These are phyloP conservation scores for Mortierella sp. DNA, from an alignment of 371 early-diverging fungal genomes.

Conservation along the genomic window DNA sequence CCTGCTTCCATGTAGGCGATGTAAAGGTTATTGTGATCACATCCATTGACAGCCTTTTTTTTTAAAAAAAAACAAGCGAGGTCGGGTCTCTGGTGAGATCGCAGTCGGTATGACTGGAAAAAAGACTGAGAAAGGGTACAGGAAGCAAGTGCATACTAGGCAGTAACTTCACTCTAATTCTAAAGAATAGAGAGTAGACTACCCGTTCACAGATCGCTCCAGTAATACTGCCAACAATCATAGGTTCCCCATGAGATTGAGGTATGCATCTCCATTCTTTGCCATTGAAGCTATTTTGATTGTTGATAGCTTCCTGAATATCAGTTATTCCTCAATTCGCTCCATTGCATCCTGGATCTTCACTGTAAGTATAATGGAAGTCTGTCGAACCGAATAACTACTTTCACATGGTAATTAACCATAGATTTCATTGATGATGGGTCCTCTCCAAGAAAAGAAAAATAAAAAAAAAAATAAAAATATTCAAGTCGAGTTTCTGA, in stretches of 20 bases:
- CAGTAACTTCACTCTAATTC: background rate
- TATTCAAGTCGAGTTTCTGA: background rate
- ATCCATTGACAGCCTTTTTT: background rate
- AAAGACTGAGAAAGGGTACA: background rate
- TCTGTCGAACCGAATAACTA: background rate
- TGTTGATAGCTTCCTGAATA: background rate
- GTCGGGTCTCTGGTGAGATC: background rate
- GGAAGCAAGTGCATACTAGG: background rate
- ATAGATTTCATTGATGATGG: slow-evolving; percentile 6
- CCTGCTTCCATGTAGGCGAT: background rate
- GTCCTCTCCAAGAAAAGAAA: background rate
- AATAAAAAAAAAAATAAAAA: background rate
- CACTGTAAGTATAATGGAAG: background rate
- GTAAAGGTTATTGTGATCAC: background rate
- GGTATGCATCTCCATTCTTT: background rate
- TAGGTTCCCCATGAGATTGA: background rate
- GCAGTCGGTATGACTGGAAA: background rate
- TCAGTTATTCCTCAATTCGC: background rate
- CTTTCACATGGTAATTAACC: background rate
- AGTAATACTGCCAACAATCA: slow-evolving; percentile 1
- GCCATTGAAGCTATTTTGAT: background rate
- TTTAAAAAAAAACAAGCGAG: too few relatives aligned
- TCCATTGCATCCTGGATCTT: background rate
- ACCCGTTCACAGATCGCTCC: background rate
- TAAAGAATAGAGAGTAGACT: background rate